Conservation (phyloP, 1,139 yeast genomes). For the Magnusiomyces tetraspermus region DNA sequence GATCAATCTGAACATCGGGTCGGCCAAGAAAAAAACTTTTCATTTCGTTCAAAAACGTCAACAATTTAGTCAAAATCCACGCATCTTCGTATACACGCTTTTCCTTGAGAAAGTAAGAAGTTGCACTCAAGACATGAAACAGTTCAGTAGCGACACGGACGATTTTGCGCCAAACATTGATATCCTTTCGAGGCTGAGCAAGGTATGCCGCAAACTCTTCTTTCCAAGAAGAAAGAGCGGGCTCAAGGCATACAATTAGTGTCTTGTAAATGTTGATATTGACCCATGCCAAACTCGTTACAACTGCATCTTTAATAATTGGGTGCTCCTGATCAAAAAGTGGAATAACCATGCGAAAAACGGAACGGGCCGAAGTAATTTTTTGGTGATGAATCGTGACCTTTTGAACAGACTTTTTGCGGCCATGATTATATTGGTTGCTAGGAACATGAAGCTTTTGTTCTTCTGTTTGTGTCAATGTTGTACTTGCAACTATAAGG, state of each 20-base stretch:
- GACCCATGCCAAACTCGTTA: constrained; percentile 77
- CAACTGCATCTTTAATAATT: constrained; percentile 73
- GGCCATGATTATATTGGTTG: constrained; percentile 38
- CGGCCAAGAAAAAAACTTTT: constrained; percentile 49
- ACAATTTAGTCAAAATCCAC: constrained; percentile 57
- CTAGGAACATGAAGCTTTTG: constrained; percentile 60
- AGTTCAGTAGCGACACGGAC: constrained; percentile 64
- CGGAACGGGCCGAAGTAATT: constrained; percentile 84
- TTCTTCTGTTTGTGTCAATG: constrained; percentile 81
- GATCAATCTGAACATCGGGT: constrained; percentile 52
- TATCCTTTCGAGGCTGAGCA: constrained; percentile 15
- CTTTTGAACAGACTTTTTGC: constrained; percentile 58
- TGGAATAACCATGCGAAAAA: constrained; percentile 82
- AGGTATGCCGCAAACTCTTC: constrained; percentile 17
- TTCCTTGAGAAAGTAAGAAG: constrained; percentile 53
- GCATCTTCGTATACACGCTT: constrained; percentile 52
- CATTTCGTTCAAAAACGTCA: constrained; percentile 54
- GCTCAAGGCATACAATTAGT: constrained; percentile 67
- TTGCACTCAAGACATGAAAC: constrained; percentile 64
- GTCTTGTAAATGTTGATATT: constrained; percentile 84
- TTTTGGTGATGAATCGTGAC: constrained; percentile 80
- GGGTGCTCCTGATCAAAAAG: constrained; percentile 62
- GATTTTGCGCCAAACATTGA: constrained; percentile 28
- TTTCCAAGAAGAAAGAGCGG: constrained; percentile 40
- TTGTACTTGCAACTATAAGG: constrained; percentile 83